Percentiles rank a stretch among this genome's conserved stretches.
phyloP scores from a whole-genome alignment of 345 rosid species.

The Eucalyptus decipiens region DNA sequence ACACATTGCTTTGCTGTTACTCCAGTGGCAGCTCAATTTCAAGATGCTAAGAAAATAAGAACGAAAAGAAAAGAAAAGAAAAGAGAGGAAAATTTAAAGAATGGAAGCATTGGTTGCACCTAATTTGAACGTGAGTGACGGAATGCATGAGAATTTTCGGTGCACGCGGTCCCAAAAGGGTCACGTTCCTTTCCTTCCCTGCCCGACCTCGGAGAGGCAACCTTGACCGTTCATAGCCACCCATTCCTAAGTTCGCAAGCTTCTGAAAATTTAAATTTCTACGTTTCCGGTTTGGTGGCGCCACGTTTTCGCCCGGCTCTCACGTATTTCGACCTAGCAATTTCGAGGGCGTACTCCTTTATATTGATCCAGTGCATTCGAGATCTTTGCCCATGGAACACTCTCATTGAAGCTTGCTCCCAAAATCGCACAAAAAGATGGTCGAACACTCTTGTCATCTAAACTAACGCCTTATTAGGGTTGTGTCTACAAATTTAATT shows the following conservation, averaged over 20 bases:
- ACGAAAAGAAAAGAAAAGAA: background rate
- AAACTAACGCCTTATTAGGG: fast-evolving
- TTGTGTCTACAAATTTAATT: background rate
- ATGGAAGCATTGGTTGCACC: background rate
- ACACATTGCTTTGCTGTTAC: background rate
- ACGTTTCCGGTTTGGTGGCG: background rate
- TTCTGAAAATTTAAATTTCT: background rate
- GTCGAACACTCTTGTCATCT: background rate
- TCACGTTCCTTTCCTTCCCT: background rate
- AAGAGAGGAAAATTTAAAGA: background rate
- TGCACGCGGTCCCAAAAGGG: background rate
- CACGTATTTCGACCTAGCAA: too few species aligned
- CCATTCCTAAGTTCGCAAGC: background rate
- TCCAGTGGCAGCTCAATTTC: background rate
- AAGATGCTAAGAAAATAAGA: background rate
- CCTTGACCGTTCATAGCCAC: background rate
- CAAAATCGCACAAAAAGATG: background rate
- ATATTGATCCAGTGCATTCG: background rate
- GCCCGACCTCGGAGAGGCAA: background rate
- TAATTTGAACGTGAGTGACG: background rate
- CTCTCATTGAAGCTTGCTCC: background rate
- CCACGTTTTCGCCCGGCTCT: too few species aligned
- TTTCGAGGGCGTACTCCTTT: background rate
- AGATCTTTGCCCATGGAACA: too few species aligned
- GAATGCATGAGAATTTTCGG: background rate